Conservation (phyloP, 345 rosid species). For the Clarkia xantiana region DNA sequence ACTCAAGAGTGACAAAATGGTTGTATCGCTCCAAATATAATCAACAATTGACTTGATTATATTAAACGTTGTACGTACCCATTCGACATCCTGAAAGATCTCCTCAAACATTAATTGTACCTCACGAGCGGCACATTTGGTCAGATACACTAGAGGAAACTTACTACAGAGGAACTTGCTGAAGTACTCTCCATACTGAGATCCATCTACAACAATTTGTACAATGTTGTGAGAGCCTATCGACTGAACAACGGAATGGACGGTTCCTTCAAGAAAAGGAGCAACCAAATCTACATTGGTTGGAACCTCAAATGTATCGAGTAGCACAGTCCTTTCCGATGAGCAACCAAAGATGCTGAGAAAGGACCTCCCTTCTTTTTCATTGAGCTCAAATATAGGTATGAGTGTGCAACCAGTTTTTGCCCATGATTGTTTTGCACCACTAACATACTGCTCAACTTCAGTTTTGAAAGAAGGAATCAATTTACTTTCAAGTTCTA, state of each 20-base stretch:
- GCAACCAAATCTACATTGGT: neutral
- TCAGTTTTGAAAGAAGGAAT: conserved; percentile 1
- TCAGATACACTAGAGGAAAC: neutral
- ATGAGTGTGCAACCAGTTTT: conserved; percentile 1
- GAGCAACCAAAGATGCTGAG: conserved; percentile 1
- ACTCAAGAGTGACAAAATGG: conserved; percentile 6
- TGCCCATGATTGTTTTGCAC: conserved; percentile 8
- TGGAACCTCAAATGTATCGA: neutral
- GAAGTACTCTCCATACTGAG: neutral
- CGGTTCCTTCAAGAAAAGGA: neutral
- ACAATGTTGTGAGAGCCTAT: conserved; percentile 3
- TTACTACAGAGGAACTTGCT: neutral
- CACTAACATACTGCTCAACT: conserved; percentile 4
- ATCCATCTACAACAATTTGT: neutral
- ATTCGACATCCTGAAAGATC: neutral
- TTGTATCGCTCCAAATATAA: neutral
- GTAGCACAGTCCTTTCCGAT: conserved; percentile 1
- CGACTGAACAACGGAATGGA: neutral
- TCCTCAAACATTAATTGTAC: conserved; percentile 1
- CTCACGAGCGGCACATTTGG: neutral
- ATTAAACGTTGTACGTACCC: neutral
- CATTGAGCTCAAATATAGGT: neutral
- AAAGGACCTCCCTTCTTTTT: neutral
- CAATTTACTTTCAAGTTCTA: neutral
- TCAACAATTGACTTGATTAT: neutral